Percentiles rank a stretch among this genome's conserved stretches.
Evolutionary conservation across 495 filamentous ascomycete genomes (phyloP).

Genomic region (Ramalina intermedia): DNA sequence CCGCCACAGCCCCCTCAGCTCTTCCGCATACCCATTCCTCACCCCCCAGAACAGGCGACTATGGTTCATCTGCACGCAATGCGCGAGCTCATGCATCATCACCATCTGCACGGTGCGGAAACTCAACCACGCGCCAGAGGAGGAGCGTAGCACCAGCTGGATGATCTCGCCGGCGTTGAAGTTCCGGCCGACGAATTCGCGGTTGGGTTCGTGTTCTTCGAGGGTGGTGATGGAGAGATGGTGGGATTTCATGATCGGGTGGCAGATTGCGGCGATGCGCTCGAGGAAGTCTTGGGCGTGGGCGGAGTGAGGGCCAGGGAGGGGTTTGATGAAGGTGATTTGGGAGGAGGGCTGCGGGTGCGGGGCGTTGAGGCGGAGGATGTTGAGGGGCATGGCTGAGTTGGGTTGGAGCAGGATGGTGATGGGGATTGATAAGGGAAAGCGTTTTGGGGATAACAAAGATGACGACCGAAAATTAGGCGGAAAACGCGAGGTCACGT

Average conservation of each 20-base stretch:
- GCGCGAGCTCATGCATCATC: slow-evolving; percentile 69
- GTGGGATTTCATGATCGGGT: slow-evolving; percentile 58
- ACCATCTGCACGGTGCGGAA: slow-evolving; percentile 71
- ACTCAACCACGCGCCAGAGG: slow-evolving; percentile 51
- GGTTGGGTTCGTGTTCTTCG: slow-evolving; percentile 62
- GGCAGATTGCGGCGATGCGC: slow-evolving; percentile 62
- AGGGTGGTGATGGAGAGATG: slow-evolving; percentile 55
- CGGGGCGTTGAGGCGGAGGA: slow-evolving; percentile 53
- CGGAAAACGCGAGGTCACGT: not conserved
- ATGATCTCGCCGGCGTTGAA: slow-evolving; percentile 53
- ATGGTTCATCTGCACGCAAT: slow-evolving; percentile 78
- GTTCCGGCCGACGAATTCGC: slow-evolving; percentile 62
- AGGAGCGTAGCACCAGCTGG: slow-evolving; percentile 55
- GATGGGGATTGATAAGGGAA: not conserved
- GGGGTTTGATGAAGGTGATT: slow-evolving; percentile 65
- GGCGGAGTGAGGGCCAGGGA: slow-evolving; percentile 40
- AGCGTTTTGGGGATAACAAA: not conserved
- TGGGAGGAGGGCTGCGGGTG: slow-evolving; percentile 51
- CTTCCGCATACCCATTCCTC: slow-evolving; percentile 46
- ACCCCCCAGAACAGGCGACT: slow-evolving; percentile 58
- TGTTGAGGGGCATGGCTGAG: slow-evolving; percentile 30
- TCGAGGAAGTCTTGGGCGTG: slow-evolving; percentile 57
- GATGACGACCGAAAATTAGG: too few relatives aligned
- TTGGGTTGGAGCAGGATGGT: not conserved
- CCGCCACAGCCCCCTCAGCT: slow-evolving; percentile 49